Evolutionary conservation across 106 monocot genomes (phyloP).

Genomic region (Cymbidium sinense): DNA sequence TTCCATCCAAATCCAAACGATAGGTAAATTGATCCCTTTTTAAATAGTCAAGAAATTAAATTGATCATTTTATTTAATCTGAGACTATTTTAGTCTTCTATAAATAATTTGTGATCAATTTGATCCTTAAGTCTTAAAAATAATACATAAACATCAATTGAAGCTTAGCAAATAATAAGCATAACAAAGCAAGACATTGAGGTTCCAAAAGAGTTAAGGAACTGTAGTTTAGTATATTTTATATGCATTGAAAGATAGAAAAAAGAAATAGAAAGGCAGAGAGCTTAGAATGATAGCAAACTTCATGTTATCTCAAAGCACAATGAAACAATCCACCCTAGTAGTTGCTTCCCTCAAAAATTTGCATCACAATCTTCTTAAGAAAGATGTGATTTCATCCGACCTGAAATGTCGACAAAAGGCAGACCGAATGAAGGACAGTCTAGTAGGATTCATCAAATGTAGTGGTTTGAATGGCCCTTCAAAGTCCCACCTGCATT

Average conservation of each 20-base stretch:
- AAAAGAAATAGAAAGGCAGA: background rate
- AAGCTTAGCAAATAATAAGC: background rate
- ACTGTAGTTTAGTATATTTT: background rate
- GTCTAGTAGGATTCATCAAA: constrained; percentile 70
- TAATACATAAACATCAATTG: background rate
- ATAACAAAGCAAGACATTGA: background rate
- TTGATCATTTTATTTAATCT: no score
- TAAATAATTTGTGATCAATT: no score
- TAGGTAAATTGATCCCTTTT: no score
- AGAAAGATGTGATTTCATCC: background rate
- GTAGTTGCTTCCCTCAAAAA: background rate
- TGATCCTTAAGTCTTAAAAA: no score
- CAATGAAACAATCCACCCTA: background rate
- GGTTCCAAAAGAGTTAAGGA: background rate
- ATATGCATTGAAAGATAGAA: background rate
- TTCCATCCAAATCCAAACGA: no score
- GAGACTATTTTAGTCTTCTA: no score
- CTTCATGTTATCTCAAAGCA: background rate
- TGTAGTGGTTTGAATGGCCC: constrained; percentile 96
- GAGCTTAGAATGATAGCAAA: background rate
- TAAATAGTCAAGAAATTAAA: no score
- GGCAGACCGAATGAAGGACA: constrained; percentile 80
- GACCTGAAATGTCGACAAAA: constrained; percentile 91
- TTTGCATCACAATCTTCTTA: background rate
- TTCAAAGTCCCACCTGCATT: constrained; percentile 83